Conservation (phyloP, 257 asterid species). For the Jacaranda mimosifolia region DNA sequence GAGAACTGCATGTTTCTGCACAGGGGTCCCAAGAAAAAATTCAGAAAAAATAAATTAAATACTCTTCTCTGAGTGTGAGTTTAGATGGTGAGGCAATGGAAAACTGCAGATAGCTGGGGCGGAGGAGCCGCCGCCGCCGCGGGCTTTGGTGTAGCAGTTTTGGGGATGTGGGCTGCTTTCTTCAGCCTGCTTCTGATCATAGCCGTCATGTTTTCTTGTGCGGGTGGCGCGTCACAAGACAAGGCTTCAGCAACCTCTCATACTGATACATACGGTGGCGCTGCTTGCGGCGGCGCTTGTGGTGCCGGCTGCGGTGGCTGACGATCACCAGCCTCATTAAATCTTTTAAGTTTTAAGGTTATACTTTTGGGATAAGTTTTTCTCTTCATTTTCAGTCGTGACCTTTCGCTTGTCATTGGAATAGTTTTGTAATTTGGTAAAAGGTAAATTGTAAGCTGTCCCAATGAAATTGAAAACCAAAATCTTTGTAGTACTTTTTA, state of each 20-base stretch:
- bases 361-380: not conserved
- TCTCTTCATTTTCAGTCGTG: not conserved
- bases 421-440: not conserved
- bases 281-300: conserved; percentile 50
- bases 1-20: conserved; percentile 11
- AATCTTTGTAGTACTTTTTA: no score
- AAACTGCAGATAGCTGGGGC: conserved; percentile 37
- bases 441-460: no score
- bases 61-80: not conserved
- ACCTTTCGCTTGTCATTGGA: not conserved
- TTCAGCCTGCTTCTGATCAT: conserved; percentile 43
- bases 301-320: conserved; percentile 53
- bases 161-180: conserved; percentile 41
- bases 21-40: not conserved
- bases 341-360: not conserved
- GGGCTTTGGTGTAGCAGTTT: conserved; percentile 25
- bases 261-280: conserved; percentile 40
- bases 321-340: not conserved
- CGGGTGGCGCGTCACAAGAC: conserved; percentile 45
- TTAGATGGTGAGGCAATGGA: conserved; percentile 53
- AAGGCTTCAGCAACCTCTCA: conserved; percentile 42
- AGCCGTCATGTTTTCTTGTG: conserved; percentile 42
- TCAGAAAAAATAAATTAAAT: not conserved
- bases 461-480: no score
- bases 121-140: conserved; percentile 34